Evolutionary conservation across 1,284 basidiomycete genomes (phyloP).

Genomic region (Cutaneotrichosporon arboriforme): DNA sequence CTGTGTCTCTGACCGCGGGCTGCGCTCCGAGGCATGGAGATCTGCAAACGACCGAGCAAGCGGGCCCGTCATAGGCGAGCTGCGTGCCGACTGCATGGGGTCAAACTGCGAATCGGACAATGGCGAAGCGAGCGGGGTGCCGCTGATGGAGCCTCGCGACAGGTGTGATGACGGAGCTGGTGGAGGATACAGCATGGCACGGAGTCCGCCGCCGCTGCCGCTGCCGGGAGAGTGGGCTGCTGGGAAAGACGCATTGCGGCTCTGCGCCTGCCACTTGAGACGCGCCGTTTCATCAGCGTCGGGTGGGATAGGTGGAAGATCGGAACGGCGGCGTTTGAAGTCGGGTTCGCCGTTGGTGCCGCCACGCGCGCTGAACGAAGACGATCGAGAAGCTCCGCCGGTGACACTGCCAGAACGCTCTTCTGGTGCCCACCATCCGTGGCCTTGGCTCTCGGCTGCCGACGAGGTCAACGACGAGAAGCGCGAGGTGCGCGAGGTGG

Average conservation of each 20-base stretch:
- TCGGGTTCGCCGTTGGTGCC: slow-evolving; percentile 25
- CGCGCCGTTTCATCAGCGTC: slow-evolving; percentile 40
- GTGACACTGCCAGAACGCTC: slow-evolving; percentile 18
- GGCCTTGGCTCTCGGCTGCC: slow-evolving; percentile 19
- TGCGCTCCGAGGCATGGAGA: slow-evolving; percentile 25
- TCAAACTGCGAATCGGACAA: slow-evolving; percentile 16
- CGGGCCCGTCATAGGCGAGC: slow-evolving; percentile 33
- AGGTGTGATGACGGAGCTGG: slow-evolving; percentile 18
- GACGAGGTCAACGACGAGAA: slow-evolving; percentile 38
- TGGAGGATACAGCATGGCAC: slow-evolving; percentile 27
- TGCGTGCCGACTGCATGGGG: slow-evolving; percentile 20
- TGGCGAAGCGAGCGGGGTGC: slow-evolving; percentile 13
- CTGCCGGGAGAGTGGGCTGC: slow-evolving; percentile 8
- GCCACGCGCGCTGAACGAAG: slow-evolving; percentile 3
- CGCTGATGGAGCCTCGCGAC: slow-evolving; percentile 25
- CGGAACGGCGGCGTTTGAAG: slow-evolving; percentile 38
- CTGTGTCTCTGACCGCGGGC: slow-evolving; percentile 2
- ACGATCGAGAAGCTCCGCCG: slow-evolving; percentile 3
- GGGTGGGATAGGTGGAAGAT: slow-evolving; percentile 26
- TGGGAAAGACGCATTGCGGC: slow-evolving; percentile 40
- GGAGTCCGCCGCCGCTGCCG: slow-evolving; percentile 13
- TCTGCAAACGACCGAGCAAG: slow-evolving; percentile 38
- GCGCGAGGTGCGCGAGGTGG: slow-evolving; percentile 34
- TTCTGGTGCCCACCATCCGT: slow-evolving; percentile 42
- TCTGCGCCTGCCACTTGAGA: slow-evolving; percentile 40